These are phyloP conservation scores for Aspergillus fructus DNA, from an alignment of 2,329 filamentous ascomycete species.

Conservation along the genomic window DNA sequence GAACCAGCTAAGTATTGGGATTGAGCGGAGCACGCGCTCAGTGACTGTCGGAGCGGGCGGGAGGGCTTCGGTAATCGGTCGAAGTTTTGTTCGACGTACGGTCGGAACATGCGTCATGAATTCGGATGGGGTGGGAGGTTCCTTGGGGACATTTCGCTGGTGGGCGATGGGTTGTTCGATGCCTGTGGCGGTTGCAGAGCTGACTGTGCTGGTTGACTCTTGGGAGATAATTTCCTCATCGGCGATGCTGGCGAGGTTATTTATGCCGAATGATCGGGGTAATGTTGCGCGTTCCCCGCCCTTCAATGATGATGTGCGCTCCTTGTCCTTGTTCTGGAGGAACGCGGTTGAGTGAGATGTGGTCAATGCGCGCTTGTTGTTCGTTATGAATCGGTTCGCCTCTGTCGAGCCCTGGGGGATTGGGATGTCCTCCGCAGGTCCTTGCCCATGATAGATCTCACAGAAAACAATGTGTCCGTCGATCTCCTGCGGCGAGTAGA, in stretches of 20 bases:
- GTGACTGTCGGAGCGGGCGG: slow-evolving; percentile 66
- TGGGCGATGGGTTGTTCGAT: slow-evolving; percentile 23
- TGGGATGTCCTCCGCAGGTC: slow-evolving; percentile 64
- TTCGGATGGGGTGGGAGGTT: slow-evolving; percentile 42
- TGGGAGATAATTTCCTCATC: slow-evolving; percentile 36
- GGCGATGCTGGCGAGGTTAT: slow-evolving; percentile 32
- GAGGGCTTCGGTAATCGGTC: slow-evolving; percentile 69
- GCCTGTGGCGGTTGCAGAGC: slow-evolving; percentile 41
- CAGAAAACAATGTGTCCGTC: slow-evolving; percentile 70
- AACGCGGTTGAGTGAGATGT: slow-evolving; percentile 37
- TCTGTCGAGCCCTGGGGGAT: slow-evolving; percentile 51
- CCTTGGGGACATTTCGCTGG: slow-evolving; percentile 27
- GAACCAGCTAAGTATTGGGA: slow-evolving; percentile 72
- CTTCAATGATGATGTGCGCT: slow-evolving; percentile 28
- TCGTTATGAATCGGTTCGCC: slow-evolving; percentile 25
- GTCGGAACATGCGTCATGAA: slow-evolving; percentile 62
- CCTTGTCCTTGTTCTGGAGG: slow-evolving; percentile 30
- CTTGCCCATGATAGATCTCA: slow-evolving; percentile 66
- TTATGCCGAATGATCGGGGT: slow-evolving; percentile 41
- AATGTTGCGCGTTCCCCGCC: slow-evolving; percentile 30
- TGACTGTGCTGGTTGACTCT: slow-evolving; percentile 40
- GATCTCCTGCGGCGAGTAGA: slow-evolving; percentile 69
- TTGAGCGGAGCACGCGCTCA: slow-evolving; percentile 63
- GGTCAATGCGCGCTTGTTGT: slow-evolving; percentile 35
- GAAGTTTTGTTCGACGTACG: slow-evolving; percentile 63